Evolutionary conservation across 1,139 yeast species (phyloP), one percentile per base, ranked within the genome.

Genomic region (Scheffersomyces titani): DNA sequence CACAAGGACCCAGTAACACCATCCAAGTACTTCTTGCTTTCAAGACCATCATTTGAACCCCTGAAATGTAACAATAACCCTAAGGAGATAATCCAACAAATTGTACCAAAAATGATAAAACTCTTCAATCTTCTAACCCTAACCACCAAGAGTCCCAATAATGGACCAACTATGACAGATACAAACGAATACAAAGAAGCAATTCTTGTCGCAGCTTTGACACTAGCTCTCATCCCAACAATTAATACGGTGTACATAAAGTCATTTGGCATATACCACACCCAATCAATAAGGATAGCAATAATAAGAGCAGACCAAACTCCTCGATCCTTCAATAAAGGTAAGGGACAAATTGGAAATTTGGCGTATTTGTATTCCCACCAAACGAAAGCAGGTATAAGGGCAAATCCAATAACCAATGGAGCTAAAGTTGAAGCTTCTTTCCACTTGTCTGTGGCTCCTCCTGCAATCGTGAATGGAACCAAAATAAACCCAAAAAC

Each of bases 1-100:
- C 87, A 83, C 63, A 86, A 78, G 24, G 87, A 84, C 47, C 90
- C 93, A 67, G 89, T 86, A 56, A 88, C 78, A 62, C 93, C 93
- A 47, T 75, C 61, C 57, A 78, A 58, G 59, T 66, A 67, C 50
- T 57, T 61, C 51, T 72, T 65, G 47, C 67, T 60, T 30, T 62
- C 76, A 45, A 84, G 67, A 44, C 76, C 77, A 46, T 70, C 71
- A 55, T 72, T 75, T 54, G 81, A 83, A 56, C 88, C 88, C 70
- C 92, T 80, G 74, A 69, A 88, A 60, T 79, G 79, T 64, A 80
- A 74, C 59, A 88, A 75, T 56, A 88, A 64, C 52, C 91, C 93
- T 73, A 83, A 74, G 7, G 90, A 75, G 9, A 84, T 70, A 56
- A 87, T 69, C 88, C 90, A 76, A 52, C 72, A 86, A 60, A 79